These are phyloP conservation scores for Shiraia sp. DNA, from an alignment of 2,329 filamentous ascomycete genomes.

Conservation along the genomic window DNA sequence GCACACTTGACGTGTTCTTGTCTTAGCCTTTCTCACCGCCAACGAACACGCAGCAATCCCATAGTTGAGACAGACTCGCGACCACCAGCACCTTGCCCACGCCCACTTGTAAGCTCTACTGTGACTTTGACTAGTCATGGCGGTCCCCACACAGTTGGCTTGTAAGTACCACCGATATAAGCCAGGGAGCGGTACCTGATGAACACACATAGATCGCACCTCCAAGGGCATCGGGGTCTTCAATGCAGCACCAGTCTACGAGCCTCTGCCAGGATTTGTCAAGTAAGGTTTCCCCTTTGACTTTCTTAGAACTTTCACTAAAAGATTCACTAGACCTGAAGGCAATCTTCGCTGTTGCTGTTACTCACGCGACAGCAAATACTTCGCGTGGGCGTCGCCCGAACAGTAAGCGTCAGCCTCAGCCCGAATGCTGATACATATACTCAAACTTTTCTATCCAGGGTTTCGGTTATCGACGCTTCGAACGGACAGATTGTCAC, in stretches of 20 bases:
- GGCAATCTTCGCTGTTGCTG: slow-evolving; percentile 92
- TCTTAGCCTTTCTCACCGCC: slow-evolving; percentile 36
- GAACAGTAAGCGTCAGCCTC: slow-evolving; percentile 60
- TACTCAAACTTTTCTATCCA: slow-evolving; percentile 34
- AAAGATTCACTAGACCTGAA: slow-evolving; percentile 66
- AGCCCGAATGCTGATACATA: neutral
- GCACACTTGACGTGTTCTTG: slow-evolving; percentile 32
- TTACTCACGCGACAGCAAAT: slow-evolving; percentile 94
- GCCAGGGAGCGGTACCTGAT: slow-evolving; percentile 13
- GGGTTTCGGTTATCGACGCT: slow-evolving; percentile 83
- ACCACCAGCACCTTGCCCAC: slow-evolving; percentile 37
- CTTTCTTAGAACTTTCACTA: slow-evolving; percentile 7
- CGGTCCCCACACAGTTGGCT: slow-evolving; percentile 89
- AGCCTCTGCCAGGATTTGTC: slow-evolving; percentile 77
- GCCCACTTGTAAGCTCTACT: slow-evolving; percentile 48
- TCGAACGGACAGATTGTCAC: slow-evolving; percentile 74
- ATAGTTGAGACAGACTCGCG: slow-evolving; percentile 35
- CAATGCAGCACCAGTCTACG: slow-evolving; percentile 88
- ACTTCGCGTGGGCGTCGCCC: slow-evolving; percentile 91
- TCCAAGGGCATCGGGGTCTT: slow-evolving; percentile 94
- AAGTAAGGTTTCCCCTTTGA: slow-evolving; percentile 46
- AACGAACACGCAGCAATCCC: slow-evolving; percentile 21
- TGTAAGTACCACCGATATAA: slow-evolving; percentile 55
- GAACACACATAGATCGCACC: slow-evolving; percentile 69
- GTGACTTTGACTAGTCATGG: slow-evolving; percentile 95